phyloP scores from a whole-genome alignment of 805 yeast species.

The Grigorovia humatica region DNA sequence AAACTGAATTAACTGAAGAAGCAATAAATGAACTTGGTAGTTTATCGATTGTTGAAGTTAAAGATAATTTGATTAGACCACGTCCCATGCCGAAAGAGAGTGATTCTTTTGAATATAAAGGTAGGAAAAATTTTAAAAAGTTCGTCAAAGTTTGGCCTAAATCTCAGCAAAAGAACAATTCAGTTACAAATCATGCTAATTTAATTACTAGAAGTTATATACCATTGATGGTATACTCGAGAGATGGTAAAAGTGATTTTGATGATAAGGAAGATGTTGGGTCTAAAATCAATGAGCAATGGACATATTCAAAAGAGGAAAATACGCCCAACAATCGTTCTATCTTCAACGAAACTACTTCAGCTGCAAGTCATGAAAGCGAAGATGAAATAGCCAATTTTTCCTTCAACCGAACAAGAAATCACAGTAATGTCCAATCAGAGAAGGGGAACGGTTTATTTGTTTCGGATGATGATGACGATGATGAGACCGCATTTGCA shows the following conservation, averaged over 20 bases:
- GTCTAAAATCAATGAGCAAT: neutral
- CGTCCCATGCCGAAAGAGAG: neutral
- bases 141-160: constrained; percentile 29
- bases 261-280: neutral
- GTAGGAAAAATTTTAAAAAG: constrained; percentile 32
- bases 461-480: constrained; percentile 12
- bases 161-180: constrained; percentile 1
- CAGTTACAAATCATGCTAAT: constrained; percentile 15
- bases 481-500: neutral
- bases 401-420: constrained; percentile 1
- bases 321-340: neutral
- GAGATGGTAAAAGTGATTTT: constrained; percentile 1
- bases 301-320: neutral
- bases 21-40: constrained; percentile 26
- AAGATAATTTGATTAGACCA: constrained; percentile 16
- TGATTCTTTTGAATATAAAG: constrained; percentile 15
- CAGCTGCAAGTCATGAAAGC: neutral
- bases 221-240: constrained; percentile 17
- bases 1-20: constrained; percentile 22
- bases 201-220: constrained; percentile 28
- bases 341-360: too few relatives aligned
- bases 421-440: neutral
- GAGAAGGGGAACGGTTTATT: constrained; percentile 5
- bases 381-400: constrained; percentile 1
- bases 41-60: constrained; percentile 29